Evolutionary conservation across 1,284 basidiomycete species (phyloP).

Genomic region (Cryptococcus jaspeensis): DNA sequence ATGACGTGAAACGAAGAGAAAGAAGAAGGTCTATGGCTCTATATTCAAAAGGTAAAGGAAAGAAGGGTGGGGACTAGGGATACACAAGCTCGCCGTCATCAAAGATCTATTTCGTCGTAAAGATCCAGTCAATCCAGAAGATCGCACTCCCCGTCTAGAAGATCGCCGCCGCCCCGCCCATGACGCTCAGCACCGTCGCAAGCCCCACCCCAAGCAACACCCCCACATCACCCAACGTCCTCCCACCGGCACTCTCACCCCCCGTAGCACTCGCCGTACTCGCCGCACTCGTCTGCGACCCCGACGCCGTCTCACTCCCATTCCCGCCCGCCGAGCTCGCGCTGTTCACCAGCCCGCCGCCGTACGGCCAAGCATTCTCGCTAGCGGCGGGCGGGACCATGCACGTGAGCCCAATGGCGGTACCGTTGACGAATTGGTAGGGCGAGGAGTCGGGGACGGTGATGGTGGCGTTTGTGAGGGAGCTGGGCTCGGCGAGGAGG

Average conservation of each 20-base stretch:
- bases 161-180: not conserved
- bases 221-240: not conserved
- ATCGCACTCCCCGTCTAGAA: too few relatives aligned
- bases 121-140: too few relatives aligned
- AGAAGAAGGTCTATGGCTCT: too few relatives aligned
- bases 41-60: too few relatives aligned
- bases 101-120: too few relatives aligned
- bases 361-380: conserved; percentile 32
- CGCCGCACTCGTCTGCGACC: conserved; percentile 2
- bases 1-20: too few relatives aligned
- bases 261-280: conserved; percentile 3
- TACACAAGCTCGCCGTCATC: too few relatives aligned
- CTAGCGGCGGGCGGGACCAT: conserved; percentile 25
- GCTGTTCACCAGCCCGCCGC: conserved; percentile 22
- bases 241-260: not conserved
- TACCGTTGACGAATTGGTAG: conserved; percentile 31
- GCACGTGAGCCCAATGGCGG: conserved; percentile 36
- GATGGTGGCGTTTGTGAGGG: conserved; percentile 29
- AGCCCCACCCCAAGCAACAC: not conserved
- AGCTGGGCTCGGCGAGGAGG: conserved; percentile 25
- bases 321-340: not conserved
- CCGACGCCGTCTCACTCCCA: not conserved
- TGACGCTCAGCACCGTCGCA: too few relatives aligned
- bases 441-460: conserved; percentile 11
- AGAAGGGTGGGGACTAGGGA: too few relatives aligned